Base-by-base conservation (phyloP, 2,329 filamentous ascomycete species). In the Seiridium cupressi region DNA sequence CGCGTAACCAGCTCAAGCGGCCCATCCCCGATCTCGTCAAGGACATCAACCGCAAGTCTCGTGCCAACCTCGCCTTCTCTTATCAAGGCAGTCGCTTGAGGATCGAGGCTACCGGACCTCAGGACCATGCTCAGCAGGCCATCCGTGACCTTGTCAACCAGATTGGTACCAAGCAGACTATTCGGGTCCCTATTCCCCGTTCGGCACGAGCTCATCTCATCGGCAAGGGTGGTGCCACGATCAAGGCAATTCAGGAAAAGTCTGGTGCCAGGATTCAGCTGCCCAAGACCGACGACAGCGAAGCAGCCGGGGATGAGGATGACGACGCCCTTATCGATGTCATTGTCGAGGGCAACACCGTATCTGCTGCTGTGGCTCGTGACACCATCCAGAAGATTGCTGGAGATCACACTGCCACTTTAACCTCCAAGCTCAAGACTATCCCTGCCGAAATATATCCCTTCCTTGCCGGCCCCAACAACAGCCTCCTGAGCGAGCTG, bases 381-480 rank as follows among this genome's bases (percentile, higher is more conserved):
- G 87, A 91, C 60, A 89, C 92, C 68, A 95, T 99, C 69, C 83
- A 92, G 69, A 89, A 89, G 69, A 97, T 98, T 72, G 92, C 92
- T 59, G 90, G 89, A 68, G 93, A 97, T 76, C 89, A 92, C 63
- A 88, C 91, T 57, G 89, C 92, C 59, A 94, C 89, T 67, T 85
- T 93, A 70, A 95, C 86, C 77, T 84, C 92, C 60, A 92, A 91
- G 68, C 77, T 99, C 65, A 92, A 89, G 74, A 88, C 89, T 54
- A 89, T 99, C 61, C 93, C 95, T 6, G 86, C 92, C 34, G 93
- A 97, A 73, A 96, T 95, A 76, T 99, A 95, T 77, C 94, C 94
- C 57, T 99, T 99, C 80, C 89, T 99, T 74, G 89, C 92, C 32
- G 93, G 93, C 54, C 86, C 89, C 8, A 85, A 90, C 72, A 91